Conservation (phyloP, 208 protist genomes). For the Acanthamoeba royreba region DNA sequence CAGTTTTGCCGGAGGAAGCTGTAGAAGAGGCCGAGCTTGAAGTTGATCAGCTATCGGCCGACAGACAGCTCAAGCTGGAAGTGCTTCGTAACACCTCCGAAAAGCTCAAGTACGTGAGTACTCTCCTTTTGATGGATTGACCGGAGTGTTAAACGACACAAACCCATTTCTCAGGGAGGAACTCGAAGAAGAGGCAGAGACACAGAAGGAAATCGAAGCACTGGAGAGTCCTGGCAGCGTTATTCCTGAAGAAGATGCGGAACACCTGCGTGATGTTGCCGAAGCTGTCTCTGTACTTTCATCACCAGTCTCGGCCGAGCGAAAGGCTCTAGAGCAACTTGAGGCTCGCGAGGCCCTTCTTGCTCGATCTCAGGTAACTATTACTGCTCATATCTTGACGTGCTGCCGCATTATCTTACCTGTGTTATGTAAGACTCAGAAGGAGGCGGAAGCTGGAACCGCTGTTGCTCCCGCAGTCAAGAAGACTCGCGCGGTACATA, state of each 20-base stretch:
- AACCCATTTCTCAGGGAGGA: background rate
- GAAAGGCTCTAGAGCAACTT: background rate
- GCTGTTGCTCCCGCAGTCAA: background rate
- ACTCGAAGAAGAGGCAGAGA: background rate
- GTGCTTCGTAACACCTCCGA: slow-evolving; percentile 19
- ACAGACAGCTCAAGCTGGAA: slow-evolving; percentile 13
- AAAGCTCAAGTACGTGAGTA: background rate
- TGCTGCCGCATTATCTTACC: background rate
- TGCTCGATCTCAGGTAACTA: background rate
- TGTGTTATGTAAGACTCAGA: no score
- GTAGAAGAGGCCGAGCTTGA: slow-evolving; percentile 45
- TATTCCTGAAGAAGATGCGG: slow-evolving; percentile 1
- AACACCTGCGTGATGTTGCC: background rate
- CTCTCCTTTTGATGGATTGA: background rate
- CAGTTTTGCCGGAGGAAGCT: slow-evolving; percentile 12
- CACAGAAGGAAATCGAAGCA: slow-evolving; percentile 17
- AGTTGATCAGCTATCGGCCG: background rate
- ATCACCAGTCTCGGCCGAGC: slow-evolving; percentile 9
- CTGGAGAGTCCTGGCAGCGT: slow-evolving; percentile 21
- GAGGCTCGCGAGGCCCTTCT: slow-evolving; percentile 6
- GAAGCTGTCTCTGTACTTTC: background rate
- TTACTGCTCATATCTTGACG: background rate
- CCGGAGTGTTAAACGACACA: background rate
- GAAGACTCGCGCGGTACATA: background rate
- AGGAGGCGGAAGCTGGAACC: background rate